These are phyloP conservation scores for Amanita molliuscula DNA, from an alignment of 768 basidiomycete genomes.

Conservation along the genomic window DNA sequence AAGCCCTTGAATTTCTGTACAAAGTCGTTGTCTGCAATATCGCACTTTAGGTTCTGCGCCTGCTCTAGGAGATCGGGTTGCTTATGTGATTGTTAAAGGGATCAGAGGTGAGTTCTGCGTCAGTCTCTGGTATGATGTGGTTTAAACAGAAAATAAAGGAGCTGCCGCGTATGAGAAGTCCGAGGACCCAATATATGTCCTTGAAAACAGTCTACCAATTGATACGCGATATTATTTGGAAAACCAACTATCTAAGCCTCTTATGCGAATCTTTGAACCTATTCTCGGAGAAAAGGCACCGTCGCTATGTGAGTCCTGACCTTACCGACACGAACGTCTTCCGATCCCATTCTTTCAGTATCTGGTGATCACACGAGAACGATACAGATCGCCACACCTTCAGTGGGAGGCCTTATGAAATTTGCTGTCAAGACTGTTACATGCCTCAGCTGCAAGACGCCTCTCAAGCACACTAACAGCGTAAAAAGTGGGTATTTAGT, in stretches of 20 bases:
- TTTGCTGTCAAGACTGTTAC: constrained; percentile 94
- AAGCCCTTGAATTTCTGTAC: not conserved
- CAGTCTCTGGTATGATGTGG: not conserved
- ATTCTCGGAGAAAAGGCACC: constrained; percentile 88
- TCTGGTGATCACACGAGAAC: constrained; percentile 94
- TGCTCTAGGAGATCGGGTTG: constrained; percentile 95
- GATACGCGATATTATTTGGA: constrained; percentile 98
- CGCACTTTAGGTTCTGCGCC: constrained; percentile 74
- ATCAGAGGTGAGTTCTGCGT: not conserved
- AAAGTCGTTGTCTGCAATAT: not conserved
- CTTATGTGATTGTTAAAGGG: constrained; percentile 37
- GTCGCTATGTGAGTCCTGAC: constrained; percentile 55
- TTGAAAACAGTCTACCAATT: constrained; percentile 96
- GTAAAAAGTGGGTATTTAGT: constrained; percentile 39
- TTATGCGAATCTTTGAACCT: constrained; percentile 97
- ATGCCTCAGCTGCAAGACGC: constrained; percentile 92
- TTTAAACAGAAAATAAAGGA: constrained; percentile 29
- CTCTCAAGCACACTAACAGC: constrained; percentile 69
- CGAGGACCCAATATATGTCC: constrained; percentile 93
- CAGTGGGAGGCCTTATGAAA: constrained; percentile 97
- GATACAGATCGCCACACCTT: constrained; percentile 90
- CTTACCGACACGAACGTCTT: constrained; percentile 5
- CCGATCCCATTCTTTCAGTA: constrained; percentile 36
- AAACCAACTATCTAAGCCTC: constrained; percentile 93
- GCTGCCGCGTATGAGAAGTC: constrained; percentile 98